A percentile compares a stretch with the other conserved stretches of the same genome.
phyloP scores from a whole-genome alignment of 2,329 filamentous ascomycete genomes.

The Alternaria viburni region DNA sequence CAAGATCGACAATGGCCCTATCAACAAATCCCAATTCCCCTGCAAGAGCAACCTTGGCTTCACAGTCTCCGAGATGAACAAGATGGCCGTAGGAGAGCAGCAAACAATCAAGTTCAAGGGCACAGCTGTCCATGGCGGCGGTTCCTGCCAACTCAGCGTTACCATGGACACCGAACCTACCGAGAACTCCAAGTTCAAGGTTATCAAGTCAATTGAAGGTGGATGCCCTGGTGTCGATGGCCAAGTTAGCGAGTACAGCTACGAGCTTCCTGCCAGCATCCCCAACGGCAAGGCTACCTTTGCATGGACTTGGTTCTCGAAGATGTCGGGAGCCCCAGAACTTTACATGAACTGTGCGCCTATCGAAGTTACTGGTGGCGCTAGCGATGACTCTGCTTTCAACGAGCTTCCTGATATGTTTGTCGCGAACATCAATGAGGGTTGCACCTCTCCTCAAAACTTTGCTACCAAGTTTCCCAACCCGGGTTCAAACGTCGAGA shows the following conservation, averaged over 20 bases:
- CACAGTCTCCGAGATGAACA: conserved; percentile 41
- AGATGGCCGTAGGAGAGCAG: conserved; percentile 67
- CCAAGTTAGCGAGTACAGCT: conserved; percentile 71
- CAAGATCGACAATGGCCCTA: conserved; percentile 67
- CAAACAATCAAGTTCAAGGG: conserved; percentile 24
- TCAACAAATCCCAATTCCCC: conserved; percentile 71
- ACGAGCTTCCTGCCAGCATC: conserved; percentile 72
- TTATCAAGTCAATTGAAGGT: conserved; percentile 86
- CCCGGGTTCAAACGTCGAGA: conserved; percentile 65
- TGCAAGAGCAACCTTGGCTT: conserved; percentile 60
- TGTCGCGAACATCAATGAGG: conserved; percentile 46
- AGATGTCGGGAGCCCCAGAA: no score
- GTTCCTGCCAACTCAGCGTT: conserved; percentile 85
- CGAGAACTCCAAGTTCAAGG: conserved; percentile 73
- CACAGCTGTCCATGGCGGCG: conserved; percentile 77
- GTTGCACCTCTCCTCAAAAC: no score
- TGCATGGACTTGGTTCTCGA: conserved; percentile 78
- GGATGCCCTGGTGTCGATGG: conserved; percentile 73
- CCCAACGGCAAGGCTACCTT: conserved; percentile 78
- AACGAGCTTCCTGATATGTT: conserved; percentile 74
- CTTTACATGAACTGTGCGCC: conserved; percentile 83
- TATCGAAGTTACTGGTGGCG: conserved; percentile 65
- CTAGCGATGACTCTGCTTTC: conserved; percentile 61
- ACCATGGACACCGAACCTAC: conserved; percentile 66
- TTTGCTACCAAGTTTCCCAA: conserved; percentile 61